These are phyloP conservation scores for Zalerion maritima DNA, from an alignment of 495 filamentous ascomycete species.

Conservation along the genomic window DNA sequence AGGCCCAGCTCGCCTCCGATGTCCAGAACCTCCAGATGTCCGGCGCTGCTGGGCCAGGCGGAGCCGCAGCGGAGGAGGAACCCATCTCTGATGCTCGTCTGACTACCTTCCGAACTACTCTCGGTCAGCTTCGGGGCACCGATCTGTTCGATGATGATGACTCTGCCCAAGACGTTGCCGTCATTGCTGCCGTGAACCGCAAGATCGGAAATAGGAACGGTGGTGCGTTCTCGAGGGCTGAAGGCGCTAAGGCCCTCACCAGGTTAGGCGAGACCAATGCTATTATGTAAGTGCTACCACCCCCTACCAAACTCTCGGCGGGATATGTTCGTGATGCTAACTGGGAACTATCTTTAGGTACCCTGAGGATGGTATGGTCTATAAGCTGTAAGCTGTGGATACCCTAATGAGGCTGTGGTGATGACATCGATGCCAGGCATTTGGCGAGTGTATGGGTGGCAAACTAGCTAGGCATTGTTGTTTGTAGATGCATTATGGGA, in stretches of 20 bases:
- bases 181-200: constrained; percentile 69
- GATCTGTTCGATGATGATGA: constrained; percentile 71
- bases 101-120: constrained; percentile 56
- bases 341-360: constrained; percentile 11
- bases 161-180: constrained; percentile 53
- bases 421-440: too few relatives aligned
- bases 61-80: constrained; percentile 11
- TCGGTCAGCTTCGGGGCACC: constrained; percentile 69
- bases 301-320: background rate
- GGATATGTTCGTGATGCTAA: constrained; percentile 3
- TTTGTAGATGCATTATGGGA: too few relatives aligned
- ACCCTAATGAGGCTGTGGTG: too few relatives aligned
- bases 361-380: constrained; percentile 31
- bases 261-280: constrained; percentile 71
- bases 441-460: too few relatives aligned
- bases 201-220: constrained; percentile 37
- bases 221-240: constrained; percentile 47
- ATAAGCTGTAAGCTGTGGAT: constrained; percentile 24
- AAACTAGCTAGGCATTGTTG: too few relatives aligned
- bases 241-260: constrained; percentile 63
- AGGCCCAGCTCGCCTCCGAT: constrained; percentile 19
- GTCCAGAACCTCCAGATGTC: constrained; percentile 21
- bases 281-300: constrained; percentile 63
- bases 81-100: constrained; percentile 50
- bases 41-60: constrained; percentile 8